Evolutionary conservation across 257 asterid species (phyloP).

Genomic region (Solanum tarapatanum): DNA sequence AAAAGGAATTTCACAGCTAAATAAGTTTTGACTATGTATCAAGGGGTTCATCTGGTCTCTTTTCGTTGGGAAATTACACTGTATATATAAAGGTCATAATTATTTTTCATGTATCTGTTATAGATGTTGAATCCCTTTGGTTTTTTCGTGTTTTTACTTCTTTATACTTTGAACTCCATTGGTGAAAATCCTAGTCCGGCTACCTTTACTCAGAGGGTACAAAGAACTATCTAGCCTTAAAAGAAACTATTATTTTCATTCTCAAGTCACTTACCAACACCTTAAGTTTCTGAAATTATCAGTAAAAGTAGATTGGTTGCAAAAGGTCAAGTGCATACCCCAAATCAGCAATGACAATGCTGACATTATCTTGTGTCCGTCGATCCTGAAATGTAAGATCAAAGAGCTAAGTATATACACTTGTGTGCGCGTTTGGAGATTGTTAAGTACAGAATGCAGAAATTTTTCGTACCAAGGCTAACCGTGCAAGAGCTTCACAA

Average conservation of each 20-base stretch:
- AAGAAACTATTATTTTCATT: not conserved
- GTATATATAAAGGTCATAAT: not conserved
- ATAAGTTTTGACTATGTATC: not conserved
- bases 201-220: not conserved
- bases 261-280: not conserved
- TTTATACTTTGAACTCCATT: not conserved
- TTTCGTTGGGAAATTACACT: not conserved
- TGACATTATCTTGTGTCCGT: constrained; percentile 79
- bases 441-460: not conserved
- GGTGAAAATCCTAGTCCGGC: not conserved
- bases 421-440: not conserved
- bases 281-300: not conserved
- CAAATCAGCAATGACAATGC: constrained; percentile 81
- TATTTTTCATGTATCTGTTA: not conserved
- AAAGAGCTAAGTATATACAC: not conserved
- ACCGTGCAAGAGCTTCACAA: constrained; percentile 72
- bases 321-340: constrained; percentile 45
- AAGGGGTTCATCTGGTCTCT: not conserved
- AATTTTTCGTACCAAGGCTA: constrained; percentile 57
- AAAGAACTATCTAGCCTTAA: not conserved
- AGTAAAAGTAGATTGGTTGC: not conserved
- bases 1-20: not conserved
- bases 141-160: not conserved
- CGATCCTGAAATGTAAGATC: constrained; percentile 39
- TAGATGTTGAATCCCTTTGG: not conserved